Base-by-base conservation (phyloP, 148 eudicot genomes). In the Amaranthus cruentus region DNA sequence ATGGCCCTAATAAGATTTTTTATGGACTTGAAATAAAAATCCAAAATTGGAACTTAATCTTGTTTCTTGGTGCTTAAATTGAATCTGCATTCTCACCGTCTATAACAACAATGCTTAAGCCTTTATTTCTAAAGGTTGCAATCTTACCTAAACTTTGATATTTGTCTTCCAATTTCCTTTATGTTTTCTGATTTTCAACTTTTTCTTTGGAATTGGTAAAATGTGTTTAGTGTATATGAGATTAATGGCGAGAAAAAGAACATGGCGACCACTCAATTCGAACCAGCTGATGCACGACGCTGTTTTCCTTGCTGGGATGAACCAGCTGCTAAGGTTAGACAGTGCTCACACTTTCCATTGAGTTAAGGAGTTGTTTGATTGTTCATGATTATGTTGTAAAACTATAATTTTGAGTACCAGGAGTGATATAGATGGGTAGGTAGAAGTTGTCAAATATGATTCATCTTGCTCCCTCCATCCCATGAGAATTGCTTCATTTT, bases 231-330 rank as follows among this genome's bases (percentile, higher is more conserved):
- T 86, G 84, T 79, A 0, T 94, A 87, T 73, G 91, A 85, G 79
- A 82, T 83, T 69, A 85, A 89, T 73, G 98, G 98, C 55, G 97
- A 87, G 80, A 89, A 94, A 86, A 91, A 81, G 85, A 93, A 93
- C 75, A 94, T 91, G 97, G 98, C 98, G 48, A 95, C 88, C 54
- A 94, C 97, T 47, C 98, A 94, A 76, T 94, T 93, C 65, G 98
- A 94, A 84, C 97, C 98, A 57, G 97, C 97, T 55, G 98, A 94
- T 84, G 98, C 96, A 8, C 86, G 98, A 59, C 89, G 97, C 28
- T 94, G 98, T 84, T 91, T 94, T 78, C 97, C 98, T 11, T 94
- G 98, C 75, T 94, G 98, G 98, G 98, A 94, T 83, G 98, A 94
- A 79, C 98, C 98, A 67, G 93, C 98, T 84, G 90, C 90, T 49